Evolutionary conservation across 2,329 filamentous ascomycete species (phyloP), one percentile per base, ranked within the genome.

Genomic region (Samsoniella hepiali): DNA sequence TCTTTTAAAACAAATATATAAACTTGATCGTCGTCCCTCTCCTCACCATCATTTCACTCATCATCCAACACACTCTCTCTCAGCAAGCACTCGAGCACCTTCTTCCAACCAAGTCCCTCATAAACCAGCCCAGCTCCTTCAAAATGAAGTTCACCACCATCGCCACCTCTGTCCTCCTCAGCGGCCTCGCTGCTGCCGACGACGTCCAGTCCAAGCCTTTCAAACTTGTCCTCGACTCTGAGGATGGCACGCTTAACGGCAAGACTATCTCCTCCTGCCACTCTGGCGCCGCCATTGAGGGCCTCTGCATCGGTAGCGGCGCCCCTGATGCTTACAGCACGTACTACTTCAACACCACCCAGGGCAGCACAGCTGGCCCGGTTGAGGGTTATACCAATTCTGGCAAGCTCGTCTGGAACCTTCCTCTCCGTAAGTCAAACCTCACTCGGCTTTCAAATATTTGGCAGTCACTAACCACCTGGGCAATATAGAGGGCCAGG

Each of bases 171-270:
- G 40, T 42, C 49, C 47, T 63, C 22, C 32, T 63, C 55, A 58
- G 47, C 50, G 49, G 62, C 40, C 47, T 58, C 50, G 62, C 62
- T 56, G 54, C 56, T 22, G 55, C 62, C 32, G 47, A 63, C 27
- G 56, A 63, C 40, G 29, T 63, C 40, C 62, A 59, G 49, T 63
- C 62, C 49, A 63, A 55, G 56, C 62, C 62, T 27, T 63, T 63
- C 62, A 63, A 63, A 47, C 62, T 63, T 22, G 56, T 63, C 32
- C 49, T 63, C 22, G 55, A 58, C 38, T 54, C 55, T 11, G 38
- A 42, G 5, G 44, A 62, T 42, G 53, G 53, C 10, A 38, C 11
- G 5, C n/a, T 55, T 22, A 47, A 63, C 38, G 62, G 55, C 38
- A 44, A 58, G 22, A 34, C 5, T 49, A 36, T 63, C 40, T 40